Evolutionary conservation across 768 basidiomycete species (phyloP), one percentile per base, ranked within the genome.

Genomic region (Chiua virens): DNA sequence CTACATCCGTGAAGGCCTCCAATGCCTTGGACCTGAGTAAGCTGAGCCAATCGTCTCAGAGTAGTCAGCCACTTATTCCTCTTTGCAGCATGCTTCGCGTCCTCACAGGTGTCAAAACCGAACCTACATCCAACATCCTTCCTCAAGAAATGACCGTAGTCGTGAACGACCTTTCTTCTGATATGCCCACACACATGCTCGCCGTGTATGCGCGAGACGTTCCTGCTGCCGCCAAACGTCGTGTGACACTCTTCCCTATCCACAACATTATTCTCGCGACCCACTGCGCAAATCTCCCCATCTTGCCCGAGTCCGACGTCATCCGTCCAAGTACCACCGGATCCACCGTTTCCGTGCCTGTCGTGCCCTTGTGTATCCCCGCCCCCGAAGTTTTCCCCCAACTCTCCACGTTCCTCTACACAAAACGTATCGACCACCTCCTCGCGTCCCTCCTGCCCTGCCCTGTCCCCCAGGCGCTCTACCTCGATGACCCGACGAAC

Each of bases 341-440:
- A 8, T 56, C 63, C 13, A 58, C 57, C 3, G 28, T 67, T 0
- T 53, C 58, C 2, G 23, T 92, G 5, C 89, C 90, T 20, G 79
- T 92, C 17, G 74, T 90, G 13, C 84, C 83, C 3, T 69, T 92
- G 58, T 74, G 79, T 37, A 75, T 92, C 13, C 89, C 90, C 3
- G 84, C 86, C 2, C 81, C 87, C 0, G 76, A 79, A 3, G 81
- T 87, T 0, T 91, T 90, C 70, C 70, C 80, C 9, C 68, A 82
- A 28, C 73, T 92, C 9, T 82, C 83, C 57, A 66, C 73, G 0
- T 90, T 79, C 73, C 73, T 92, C 56, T 89, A 92, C 71, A 79
- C 78, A 23, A 83, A 86, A 62, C 78, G 81, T 54, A 72, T 83
- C 23, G 72, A 73, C 44, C 55, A 69, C n/a, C 77, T 92, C 48